Conservation (phyloP, 495 filamentous ascomycete genomes). For the Hapsidospora chrysogenum region DNA sequence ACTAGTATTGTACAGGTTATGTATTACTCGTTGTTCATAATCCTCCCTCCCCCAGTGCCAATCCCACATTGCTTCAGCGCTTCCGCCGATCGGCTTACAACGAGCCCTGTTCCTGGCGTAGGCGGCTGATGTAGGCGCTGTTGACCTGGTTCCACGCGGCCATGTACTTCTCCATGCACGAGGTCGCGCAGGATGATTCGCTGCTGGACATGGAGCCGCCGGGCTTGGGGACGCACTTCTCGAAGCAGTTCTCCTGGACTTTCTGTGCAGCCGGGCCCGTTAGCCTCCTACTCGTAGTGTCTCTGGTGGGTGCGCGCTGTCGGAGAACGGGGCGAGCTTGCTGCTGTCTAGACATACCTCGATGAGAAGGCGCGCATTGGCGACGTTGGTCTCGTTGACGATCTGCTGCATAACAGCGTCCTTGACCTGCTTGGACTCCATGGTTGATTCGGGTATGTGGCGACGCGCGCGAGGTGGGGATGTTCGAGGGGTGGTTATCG, state of each 20-base stretch:
- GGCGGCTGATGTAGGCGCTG: constrained; percentile 51
- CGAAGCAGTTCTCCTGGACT: constrained; percentile 89
- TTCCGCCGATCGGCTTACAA: too few species aligned
- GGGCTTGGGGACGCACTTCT: constrained; percentile 77
- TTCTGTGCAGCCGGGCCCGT: constrained; percentile 38
- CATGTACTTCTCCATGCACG: constrained; percentile 98
- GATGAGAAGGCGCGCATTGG: constrained; percentile 60
- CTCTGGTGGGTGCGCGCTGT: background rate
- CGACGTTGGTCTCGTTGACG: constrained; percentile 53
- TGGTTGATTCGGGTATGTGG: constrained; percentile 6
- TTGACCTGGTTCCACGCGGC: constrained; percentile 77
- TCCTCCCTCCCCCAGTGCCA: too few species aligned
- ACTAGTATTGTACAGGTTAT: too few species aligned
- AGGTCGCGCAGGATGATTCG: constrained; percentile 57
- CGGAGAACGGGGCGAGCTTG: background rate
- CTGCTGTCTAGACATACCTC: constrained; percentile 31
- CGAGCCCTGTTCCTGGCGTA: constrained; percentile 40
- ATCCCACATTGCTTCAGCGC: too few species aligned
- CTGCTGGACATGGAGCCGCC: constrained; percentile 59
- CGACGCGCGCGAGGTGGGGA: background rate
- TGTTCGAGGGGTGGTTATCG: background rate
- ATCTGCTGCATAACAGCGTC: constrained; percentile 55
- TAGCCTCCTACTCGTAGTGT: background rate
- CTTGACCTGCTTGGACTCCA: constrained; percentile 39
- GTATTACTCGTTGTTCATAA: too few species aligned